phyloP scores from a whole-genome alignment of 495 filamentous ascomycete species.

The Cudoniella acicularis region DNA sequence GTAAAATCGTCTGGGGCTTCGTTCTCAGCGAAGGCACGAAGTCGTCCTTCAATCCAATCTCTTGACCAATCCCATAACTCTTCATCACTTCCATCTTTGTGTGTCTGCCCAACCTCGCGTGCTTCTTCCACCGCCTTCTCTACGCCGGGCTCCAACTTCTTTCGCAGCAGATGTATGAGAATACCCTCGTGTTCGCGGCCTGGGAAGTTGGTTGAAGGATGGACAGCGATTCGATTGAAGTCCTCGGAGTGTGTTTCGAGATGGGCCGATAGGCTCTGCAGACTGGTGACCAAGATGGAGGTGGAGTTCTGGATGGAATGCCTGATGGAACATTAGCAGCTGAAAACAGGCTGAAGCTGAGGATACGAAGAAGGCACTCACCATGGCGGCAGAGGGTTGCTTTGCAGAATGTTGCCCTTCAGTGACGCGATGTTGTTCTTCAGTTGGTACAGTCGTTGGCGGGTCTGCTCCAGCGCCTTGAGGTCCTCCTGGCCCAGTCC shows the following conservation, averaged over 20 bases:
- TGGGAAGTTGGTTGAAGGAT: slow-evolving; percentile 74
- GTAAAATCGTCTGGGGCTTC: slow-evolving; percentile 58
- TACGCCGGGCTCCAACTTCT: slow-evolving; percentile 74
- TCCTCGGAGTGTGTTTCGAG: slow-evolving; percentile 55
- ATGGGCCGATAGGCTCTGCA: slow-evolving; percentile 55
- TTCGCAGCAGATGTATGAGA: slow-evolving; percentile 65
- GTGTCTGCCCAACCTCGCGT: slow-evolving; percentile 28
- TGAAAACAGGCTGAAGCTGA: slow-evolving; percentile 5
- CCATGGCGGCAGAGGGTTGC: slow-evolving; percentile 59
- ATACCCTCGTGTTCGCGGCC: slow-evolving; percentile 62
- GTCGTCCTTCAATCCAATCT: slow-evolving; percentile 31
- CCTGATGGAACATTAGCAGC: slow-evolving; percentile 34
- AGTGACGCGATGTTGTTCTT: slow-evolving; percentile 63
- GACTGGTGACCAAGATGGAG: slow-evolving; percentile 60
- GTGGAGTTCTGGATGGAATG: slow-evolving; percentile 66
- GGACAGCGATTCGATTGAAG: slow-evolving; percentile 59
- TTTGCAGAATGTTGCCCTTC: slow-evolving; percentile 46
- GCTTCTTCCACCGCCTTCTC: slow-evolving; percentile 69
- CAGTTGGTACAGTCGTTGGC: slow-evolving; percentile 67
- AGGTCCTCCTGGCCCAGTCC: slow-evolving; percentile 55
- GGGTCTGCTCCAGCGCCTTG: slow-evolving; percentile 69
- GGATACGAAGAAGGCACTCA: slow-evolving; percentile 27
- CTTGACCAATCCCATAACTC: slow-evolving; percentile 34
- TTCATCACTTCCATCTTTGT: slow-evolving; percentile 30
- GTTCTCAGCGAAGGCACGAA: slow-evolving; percentile 36